Conservation (phyloP, 1,139 yeast species). For the Yamadazyma membranifaciens region DNA sequence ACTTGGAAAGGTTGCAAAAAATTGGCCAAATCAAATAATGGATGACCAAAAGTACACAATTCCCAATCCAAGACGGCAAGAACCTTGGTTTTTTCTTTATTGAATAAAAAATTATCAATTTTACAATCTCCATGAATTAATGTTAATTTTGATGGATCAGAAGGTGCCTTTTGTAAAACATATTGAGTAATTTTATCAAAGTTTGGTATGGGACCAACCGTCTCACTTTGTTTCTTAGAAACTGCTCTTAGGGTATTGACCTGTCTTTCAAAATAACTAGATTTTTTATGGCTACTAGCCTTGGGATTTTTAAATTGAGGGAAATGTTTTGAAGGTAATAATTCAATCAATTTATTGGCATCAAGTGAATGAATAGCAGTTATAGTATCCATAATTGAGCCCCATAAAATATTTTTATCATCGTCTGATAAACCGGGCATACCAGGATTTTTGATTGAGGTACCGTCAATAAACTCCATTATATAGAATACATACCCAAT, state of each 20-base stretch:
- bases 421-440: slow-evolving; percentile 37
- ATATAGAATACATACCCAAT: slow-evolving; percentile 55
- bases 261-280: slow-evolving; percentile 56
- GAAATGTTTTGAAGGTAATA: slow-evolving; percentile 47
- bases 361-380: slow-evolving; percentile 54
- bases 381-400: slow-evolving; percentile 50
- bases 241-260: slow-evolving; percentile 48
- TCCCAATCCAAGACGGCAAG: slow-evolving; percentile 70
- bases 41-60: slow-evolving; percentile 66
- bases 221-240: slow-evolving; percentile 48
- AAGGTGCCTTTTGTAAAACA: slow-evolving; percentile 42
- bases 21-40: slow-evolving; percentile 62
- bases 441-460: slow-evolving; percentile 56
- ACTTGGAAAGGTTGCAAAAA: slow-evolving; percentile 57
- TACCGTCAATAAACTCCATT: slow-evolving; percentile 62
- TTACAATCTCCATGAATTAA: slow-evolving; percentile 71
- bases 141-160: slow-evolving; percentile 45
- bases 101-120: slow-evolving; percentile 60
- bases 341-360: slow-evolving; percentile 40
- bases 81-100: slow-evolving; percentile 47
- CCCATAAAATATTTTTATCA: slow-evolving; percentile 40
- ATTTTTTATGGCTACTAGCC: slow-evolving; percentile 9
- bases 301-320: slow-evolving; percentile 40
- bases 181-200: slow-evolving; percentile 45
- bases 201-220: slow-evolving; percentile 51